phyloP scores from a whole-genome alignment of 768 basidiomycete species.

The Psilocybe tampanensis region DNA sequence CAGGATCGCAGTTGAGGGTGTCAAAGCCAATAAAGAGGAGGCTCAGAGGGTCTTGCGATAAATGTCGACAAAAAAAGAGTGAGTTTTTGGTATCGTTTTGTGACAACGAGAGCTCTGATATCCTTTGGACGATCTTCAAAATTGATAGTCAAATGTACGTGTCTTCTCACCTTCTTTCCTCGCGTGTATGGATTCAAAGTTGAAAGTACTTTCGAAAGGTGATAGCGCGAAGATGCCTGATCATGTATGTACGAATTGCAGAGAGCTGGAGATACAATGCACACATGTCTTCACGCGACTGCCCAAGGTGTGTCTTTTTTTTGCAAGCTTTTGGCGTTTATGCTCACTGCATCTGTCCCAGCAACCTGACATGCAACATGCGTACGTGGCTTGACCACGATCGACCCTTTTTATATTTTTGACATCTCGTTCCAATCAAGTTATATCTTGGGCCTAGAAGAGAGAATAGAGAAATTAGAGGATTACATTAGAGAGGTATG shows the following conservation, averaged over 20 bases:
- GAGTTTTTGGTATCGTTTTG: background rate
- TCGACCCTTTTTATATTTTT: background rate
- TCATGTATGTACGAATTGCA: constrained; percentile 60
- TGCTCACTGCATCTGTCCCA: too few relatives aligned
- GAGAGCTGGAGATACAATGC: constrained; percentile 47
- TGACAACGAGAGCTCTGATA: background rate
- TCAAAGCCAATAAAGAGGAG: constrained; percentile 29
- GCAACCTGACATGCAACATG: constrained; percentile 36
- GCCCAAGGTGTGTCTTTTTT: constrained; percentile 48
- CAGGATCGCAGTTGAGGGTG: background rate
- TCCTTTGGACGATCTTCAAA: background rate
- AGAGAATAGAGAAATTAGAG: constrained; percentile 31
- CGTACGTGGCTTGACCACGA: constrained; percentile 22
- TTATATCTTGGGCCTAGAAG: constrained; percentile 33
- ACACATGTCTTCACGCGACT: constrained; percentile 53
- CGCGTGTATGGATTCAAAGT: background rate
- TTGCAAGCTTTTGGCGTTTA: too few relatives aligned
- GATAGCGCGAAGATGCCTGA: constrained; percentile 63
- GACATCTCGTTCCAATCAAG: constrained; percentile 9
- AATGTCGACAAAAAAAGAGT: constrained; percentile 48
- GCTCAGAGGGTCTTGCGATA: constrained; percentile 47
- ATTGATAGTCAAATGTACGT: constrained; percentile 42
- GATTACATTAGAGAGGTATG: constrained; percentile 26
- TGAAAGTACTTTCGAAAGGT: constrained; percentile 31
- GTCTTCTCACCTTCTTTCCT: background rate